phyloP scores from a whole-genome alignment of 441 rosid genomes.

The Kokia cookei region DNA sequence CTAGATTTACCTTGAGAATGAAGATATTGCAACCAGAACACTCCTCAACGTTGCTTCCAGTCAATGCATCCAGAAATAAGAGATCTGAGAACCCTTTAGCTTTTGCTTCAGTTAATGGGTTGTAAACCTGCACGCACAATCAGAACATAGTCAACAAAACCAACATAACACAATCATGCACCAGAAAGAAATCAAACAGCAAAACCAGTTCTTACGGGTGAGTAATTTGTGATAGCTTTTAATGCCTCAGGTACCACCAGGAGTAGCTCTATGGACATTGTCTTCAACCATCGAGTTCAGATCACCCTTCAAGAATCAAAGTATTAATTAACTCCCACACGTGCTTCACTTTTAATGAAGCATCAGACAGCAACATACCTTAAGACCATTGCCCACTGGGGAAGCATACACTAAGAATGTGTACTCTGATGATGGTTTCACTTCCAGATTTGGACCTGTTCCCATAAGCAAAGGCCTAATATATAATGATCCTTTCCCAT shows the following conservation, averaged over 20 bases:
- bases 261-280: slow-evolving; percentile 35
- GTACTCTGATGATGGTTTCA: slow-evolving; percentile 46
- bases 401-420: slow-evolving; percentile 55
- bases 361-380: slow-evolving; percentile 21
- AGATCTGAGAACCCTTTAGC: slow-evolving; percentile 55
- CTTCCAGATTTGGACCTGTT: slow-evolving; percentile 40
- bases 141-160: neutral
- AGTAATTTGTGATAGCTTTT: slow-evolving; percentile 47
- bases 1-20: slow-evolving; percentile 10
- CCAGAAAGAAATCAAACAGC: neutral
- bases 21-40: slow-evolving; percentile 63
- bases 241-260: slow-evolving; percentile 62
- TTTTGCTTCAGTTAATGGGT: slow-evolving; percentile 40
- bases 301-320: neutral
- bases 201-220: slow-evolving; percentile 32
- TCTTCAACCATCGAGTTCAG: slow-evolving; percentile 39
- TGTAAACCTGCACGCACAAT: slow-evolving; percentile 31
- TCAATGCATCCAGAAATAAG: slow-evolving; percentile 53
- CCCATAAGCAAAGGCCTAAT: slow-evolving; percentile 70
- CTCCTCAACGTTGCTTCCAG: slow-evolving; percentile 58
- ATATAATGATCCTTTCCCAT: slow-evolving; percentile 59
- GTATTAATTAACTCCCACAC: neutral
- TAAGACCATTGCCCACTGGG: slow-evolving; percentile 48
- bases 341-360: neutral
- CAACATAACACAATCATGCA: neutral